Evolutionary conservation across 2,329 filamentous ascomycete species (phyloP).

Genomic region (Pestalotiopsis sp.): DNA sequence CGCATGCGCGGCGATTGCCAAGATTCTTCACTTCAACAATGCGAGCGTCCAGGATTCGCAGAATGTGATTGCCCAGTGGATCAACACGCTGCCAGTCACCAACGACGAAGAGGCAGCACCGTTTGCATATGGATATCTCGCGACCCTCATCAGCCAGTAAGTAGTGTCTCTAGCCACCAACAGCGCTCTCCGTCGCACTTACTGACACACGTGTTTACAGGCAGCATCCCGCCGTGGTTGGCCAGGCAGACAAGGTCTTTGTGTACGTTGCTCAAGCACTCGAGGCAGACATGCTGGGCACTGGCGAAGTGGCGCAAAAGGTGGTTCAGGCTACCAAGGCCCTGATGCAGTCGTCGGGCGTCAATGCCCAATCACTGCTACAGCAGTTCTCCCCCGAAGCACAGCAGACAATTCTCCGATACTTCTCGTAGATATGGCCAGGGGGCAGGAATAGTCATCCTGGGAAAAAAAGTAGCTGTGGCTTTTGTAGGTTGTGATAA

Average conservation of each 20-base stretch:
- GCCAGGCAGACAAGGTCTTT: constrained; percentile 81
- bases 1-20: constrained; percentile 92
- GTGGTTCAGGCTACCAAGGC: constrained; percentile 79
- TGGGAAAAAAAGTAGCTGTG: not conserved
- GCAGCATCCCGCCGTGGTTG: constrained; percentile 80
- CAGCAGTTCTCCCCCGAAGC: constrained; percentile 77
- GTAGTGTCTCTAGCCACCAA: constrained; percentile 39
- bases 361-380: constrained; percentile 77
- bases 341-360: constrained; percentile 71
- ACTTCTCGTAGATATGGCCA: constrained; percentile 63
- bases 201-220: constrained; percentile 34
- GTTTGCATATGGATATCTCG: constrained; percentile 91
- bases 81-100: constrained; percentile 86
- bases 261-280: constrained; percentile 84
- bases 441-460: not conserved
- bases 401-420: constrained; percentile 77
- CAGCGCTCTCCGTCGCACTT: not conserved
- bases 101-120: constrained; percentile 98
- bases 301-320: constrained; percentile 78
- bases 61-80: constrained; percentile 80
- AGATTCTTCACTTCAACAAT: constrained; percentile 90
- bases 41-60: constrained; percentile 76
- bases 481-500: not conserved
- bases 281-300: constrained; percentile 80
- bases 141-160: constrained; percentile 92